Base-by-base conservation (phyloP, 2,329 filamentous ascomycete genomes). In the Pestalotiopsis sp. region DNA sequence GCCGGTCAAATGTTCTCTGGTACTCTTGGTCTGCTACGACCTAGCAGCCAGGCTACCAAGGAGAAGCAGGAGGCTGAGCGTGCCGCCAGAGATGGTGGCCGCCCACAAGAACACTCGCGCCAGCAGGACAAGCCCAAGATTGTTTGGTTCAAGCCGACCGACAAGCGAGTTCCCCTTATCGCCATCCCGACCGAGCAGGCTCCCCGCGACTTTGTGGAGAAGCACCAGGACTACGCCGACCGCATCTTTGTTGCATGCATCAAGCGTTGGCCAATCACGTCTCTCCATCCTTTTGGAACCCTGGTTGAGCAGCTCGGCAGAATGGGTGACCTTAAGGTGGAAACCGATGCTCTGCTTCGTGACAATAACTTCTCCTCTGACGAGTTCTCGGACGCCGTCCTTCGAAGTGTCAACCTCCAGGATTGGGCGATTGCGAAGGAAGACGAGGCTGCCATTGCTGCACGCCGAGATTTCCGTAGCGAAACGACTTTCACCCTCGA, bases 81-180 rank as follows among this genome's bases (percentile, higher is more conserved):
- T 72, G 92, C 93, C 73, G 94, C 95, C 75, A 91, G 95, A 74
- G 95, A 98, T 79, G 95, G 95, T 71, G 87, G 84, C 66, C 91
- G 92, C 71, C 88, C 91, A 66, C 91, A 96, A 73, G 93, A 95
- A 70, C 58, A 66, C 56, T 91, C 92, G 72, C 93, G 95, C 66
- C 90, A 93, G 72, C 94, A 97, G 79, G 96, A 99, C 72, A 98
- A 98, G 83, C 96, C 96, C 72, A 99, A 99, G 90, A 99, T 99
- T 82, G 96, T 99, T 57, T 99, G 96, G 96, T 99, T 99, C 86
- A 99, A 99, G 86, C 96, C 96, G 69, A 99, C 96, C 1, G 96
- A 99, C 83, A 98, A 99, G 88, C 94, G 96, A 78, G 96, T 99
- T 62, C 96, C 96, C 64, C 86, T 99, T 73, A 99, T 99, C 80